These are phyloP conservation scores for Colletotrichum sojae DNA, from an alignment of 2,329 filamentous ascomycete species.

Conservation along the genomic window DNA sequence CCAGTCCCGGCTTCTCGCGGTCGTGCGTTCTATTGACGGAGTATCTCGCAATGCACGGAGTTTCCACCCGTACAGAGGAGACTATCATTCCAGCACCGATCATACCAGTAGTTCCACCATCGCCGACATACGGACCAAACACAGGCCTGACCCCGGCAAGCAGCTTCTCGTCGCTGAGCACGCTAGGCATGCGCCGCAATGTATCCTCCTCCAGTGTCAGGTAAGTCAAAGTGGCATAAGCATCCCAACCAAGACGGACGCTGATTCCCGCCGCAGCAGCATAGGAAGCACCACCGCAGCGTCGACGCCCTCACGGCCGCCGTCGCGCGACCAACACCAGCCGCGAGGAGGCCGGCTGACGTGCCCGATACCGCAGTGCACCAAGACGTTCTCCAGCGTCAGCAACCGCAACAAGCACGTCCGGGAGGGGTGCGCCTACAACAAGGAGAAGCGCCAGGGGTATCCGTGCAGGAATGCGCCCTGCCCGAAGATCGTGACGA, in stretches of 20 bases:
- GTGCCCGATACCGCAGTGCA: conserved; percentile 43
- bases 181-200: conserved; percentile 22
- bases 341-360: conserved; percentile 22
- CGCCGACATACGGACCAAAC: conserved; percentile 5
- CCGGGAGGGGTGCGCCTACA: conserved; percentile 46
- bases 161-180: conserved; percentile 31
- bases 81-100: not conserved
- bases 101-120: not conserved
- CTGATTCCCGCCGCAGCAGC: conserved; percentile 19
- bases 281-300: not conserved
- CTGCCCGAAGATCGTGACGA: conserved; percentile 46
- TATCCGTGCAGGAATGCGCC: conserved; percentile 46
- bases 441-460: conserved; percentile 41
- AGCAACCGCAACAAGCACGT: conserved; percentile 52
- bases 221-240: not conserved
- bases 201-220: conserved; percentile 31
- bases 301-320: conserved; percentile 1
- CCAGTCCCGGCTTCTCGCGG: conserved; percentile 17
- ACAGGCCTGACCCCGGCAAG: conserved; percentile 23
- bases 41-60: conserved; percentile 28
- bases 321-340: conserved; percentile 23
- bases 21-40: conserved; percentile 23
- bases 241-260: no score
- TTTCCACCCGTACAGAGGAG: not conserved
- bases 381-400: conserved; percentile 48